These are phyloP conservation scores for Botrytis tulipae DNA, from an alignment of 2,329 filamentous ascomycete genomes.

Conservation along the genomic window DNA sequence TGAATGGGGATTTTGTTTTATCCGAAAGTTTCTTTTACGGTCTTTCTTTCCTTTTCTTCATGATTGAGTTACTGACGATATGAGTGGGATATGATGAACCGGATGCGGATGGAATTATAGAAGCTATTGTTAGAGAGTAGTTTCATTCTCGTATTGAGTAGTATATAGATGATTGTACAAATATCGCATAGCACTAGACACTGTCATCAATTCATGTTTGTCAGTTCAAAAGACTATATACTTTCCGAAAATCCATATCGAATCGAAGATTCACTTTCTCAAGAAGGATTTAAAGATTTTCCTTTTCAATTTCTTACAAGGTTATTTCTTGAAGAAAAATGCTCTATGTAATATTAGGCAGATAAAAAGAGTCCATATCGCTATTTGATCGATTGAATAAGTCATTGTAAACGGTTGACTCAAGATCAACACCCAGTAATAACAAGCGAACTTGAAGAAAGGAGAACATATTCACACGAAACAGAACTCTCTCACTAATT, in stretches of 20 bases:
- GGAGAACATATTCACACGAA: background rate
- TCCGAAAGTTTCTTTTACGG: rapidly evolving
- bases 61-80: background rate
- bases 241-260: background rate
- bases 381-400: background rate
- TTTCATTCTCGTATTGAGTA: background rate
- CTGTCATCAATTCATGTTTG: background rate
- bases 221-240: background rate
- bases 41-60: background rate
- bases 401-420: background rate
- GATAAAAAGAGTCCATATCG: background rate
- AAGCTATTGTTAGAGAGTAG: background rate
- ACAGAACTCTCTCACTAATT: background rate
- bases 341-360: background rate
- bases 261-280: background rate
- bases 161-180: background rate
- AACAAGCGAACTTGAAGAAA: background rate
- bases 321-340: background rate
- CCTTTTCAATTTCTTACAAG: background rate
- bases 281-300: background rate
- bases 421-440: background rate
- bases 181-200: background rate
- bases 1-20: background rate
- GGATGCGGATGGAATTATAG: background rate
- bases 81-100: background rate